Base-by-base conservation (phyloP, 2,329 filamentous ascomycete species). In the Fonsecaea monophora region DNA sequence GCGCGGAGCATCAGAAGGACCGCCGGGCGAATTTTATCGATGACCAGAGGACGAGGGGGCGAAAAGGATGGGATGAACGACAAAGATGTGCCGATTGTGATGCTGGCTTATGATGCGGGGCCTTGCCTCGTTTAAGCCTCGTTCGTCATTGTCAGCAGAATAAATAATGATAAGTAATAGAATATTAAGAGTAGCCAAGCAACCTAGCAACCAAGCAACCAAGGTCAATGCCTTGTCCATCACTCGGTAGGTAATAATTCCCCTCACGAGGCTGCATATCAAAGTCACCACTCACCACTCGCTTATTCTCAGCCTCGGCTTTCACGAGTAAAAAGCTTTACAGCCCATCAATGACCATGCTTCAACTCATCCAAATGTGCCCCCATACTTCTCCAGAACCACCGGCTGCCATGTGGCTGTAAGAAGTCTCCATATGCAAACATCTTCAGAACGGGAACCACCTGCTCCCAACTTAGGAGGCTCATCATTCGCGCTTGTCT, bases 1-100 rank as follows among this genome's bases (percentile, higher is more conserved):
- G 59, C 37, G 32, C 64, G 64, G 55, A 48, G 40, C 53, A 63
- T 56, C 35, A 55, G 45, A 50, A 50, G 45, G 18, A 9, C 45
- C 45, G 18, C 25, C n/a, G 45, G 18, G 18, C 0, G 45, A 50
- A 10, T 50, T 10, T 9, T 15, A 12, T 32, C 30, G n/a, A 40
- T 5, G n/a, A 15, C 38, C 0, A 15, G 38, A 40, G 12, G 38
- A 40, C 5, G 10, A 40, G 13, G 30, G 4, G 30, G 30, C 30
- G 30, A 32, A 6, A 32, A 32, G 30, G 30, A 32, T 32, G 30
- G 30, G 30, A 5, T 32, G 4, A 32, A 32, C 30, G 30, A 32
- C 4, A 32, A 32, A 32, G 30, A 32, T 32, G 1, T 32, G 30
- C 30, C 30, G 30, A 32, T 4, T 32, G 6, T 32, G 3, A 32